These are phyloP conservation scores for Cyclotella sp. DNA, from an alignment of 108 stramenopile species.

Conservation along the genomic window DNA sequence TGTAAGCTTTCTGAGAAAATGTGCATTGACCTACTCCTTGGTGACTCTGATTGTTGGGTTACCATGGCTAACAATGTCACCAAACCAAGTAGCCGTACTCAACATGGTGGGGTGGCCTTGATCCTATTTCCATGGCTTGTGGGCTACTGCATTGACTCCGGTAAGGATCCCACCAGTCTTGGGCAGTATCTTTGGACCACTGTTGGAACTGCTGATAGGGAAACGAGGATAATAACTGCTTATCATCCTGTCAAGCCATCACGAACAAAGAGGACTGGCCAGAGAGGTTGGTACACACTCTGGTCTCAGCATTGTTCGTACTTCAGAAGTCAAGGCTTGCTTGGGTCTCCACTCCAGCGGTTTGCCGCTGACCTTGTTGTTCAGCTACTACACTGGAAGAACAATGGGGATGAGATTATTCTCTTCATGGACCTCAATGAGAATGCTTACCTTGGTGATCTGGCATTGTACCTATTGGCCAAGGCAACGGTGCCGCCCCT, in stretches of 20 bases:
- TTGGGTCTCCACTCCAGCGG: not conserved
- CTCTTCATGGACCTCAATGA: constrained; percentile 13
- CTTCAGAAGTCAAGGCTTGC: not conserved
- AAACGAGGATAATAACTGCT: constrained; percentile 4
- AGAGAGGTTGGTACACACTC: not conserved
- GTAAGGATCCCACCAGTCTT: not conserved
- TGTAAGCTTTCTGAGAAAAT: not conserved
- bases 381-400: not conserved
- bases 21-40: not conserved
- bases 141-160: not conserved
- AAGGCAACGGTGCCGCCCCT: too few species aligned
- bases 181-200: constrained; percentile 1
- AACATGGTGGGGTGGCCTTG: not conserved
- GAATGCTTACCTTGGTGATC: not conserved
- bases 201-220: not conserved
- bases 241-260: constrained; percentile 2
- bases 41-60: not conserved
- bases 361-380: not conserved
- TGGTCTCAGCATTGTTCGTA: not conserved
- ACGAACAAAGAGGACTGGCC: too few species aligned
- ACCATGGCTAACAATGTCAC: not conserved
- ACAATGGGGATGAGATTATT: not conserved
- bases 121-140: not conserved
- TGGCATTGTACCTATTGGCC: too few species aligned
- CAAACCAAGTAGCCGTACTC: not conserved